Percentiles rank a stretch among this genome's conserved stretches.
Conservation (phyloP, 805 yeast species). For the Candida nanaspora region DNA sequence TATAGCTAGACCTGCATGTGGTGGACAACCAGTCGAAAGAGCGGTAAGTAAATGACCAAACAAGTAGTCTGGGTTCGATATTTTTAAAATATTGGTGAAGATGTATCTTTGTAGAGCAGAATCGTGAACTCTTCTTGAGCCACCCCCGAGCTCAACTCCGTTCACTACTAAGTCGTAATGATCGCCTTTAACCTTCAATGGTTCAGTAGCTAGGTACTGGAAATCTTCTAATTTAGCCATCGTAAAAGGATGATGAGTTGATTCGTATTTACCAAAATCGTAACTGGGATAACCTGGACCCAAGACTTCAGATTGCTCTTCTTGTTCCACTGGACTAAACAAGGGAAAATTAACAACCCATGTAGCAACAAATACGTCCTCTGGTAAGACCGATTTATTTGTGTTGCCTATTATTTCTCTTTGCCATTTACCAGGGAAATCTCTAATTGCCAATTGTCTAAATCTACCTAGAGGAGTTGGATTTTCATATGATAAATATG, state of each 20-base stretch:
- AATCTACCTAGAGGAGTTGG: constrained; percentile 92
- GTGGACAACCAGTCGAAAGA: constrained; percentile 89
- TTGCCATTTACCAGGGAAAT: constrained; percentile 44
- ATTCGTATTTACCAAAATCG: constrained; percentile 36
- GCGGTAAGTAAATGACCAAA: constrained; percentile 87
- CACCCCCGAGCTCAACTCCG: constrained; percentile 97
- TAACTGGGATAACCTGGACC: constrained; percentile 53
- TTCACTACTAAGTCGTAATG: constrained; percentile 92
- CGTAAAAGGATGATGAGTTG: constrained; percentile 98
- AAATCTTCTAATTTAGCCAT: constrained; percentile 77
- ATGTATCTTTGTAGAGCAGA: constrained; percentile 68
- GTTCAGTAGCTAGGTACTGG: constrained; percentile 42
- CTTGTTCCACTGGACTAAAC: constrained; percentile 64
- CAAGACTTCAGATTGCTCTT: constrained; percentile 6
- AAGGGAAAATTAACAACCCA: constrained; percentile 96
- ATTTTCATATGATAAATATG: constrained; percentile 67
- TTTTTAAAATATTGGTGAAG: constrained; percentile 55
- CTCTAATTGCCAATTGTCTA: constrained; percentile 64
- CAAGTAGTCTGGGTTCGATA: constrained; percentile 48
- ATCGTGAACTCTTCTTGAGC: constrained; percentile 92
- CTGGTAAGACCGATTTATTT: constrained; percentile 5
- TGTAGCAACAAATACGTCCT: constrained; percentile 46
- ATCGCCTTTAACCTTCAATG: constrained; percentile 70
- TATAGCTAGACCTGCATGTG: constrained; percentile 95
- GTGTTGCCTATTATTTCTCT: constrained; percentile 23